phyloP scores from a whole-genome alignment of 179 eudicot genomes.

The Vitellaria paradoxa region DNA sequence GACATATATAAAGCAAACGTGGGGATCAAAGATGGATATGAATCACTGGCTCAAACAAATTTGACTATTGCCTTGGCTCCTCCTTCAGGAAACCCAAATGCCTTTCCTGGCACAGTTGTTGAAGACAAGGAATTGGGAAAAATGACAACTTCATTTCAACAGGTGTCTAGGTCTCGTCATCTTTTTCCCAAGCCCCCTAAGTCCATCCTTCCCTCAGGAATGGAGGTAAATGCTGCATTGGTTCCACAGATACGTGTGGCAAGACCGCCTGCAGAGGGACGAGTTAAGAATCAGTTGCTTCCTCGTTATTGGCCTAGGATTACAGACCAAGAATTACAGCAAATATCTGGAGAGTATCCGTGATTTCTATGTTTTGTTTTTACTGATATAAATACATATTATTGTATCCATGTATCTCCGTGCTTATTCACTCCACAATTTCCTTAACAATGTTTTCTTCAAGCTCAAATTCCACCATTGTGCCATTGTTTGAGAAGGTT shows the following conservation, averaged over 20 bases:
- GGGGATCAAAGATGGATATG: conserved; percentile 40
- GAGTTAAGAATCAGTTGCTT: conserved; percentile 87
- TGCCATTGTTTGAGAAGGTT: conserved; percentile 95
- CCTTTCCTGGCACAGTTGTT: conserved; percentile 28
- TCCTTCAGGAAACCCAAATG: conserved; percentile 45
- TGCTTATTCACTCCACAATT: conserved; percentile 18
- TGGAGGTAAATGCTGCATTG: conserved; percentile 43
- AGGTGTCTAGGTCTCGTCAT: conserved; percentile 52
- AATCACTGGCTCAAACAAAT: conserved; percentile 54
- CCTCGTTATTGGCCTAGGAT: conserved; percentile 99
- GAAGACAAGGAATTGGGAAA: conserved; percentile 52
- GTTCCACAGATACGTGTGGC: conserved; percentile 72
- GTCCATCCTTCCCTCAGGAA: conserved; percentile 41
- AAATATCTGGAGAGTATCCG: conserved; percentile 99
- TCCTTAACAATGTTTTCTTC: conserved; percentile 45
- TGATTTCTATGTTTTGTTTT: not conserved
- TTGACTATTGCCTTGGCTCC: conserved; percentile 67
- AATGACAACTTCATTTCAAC: conserved; percentile 48
- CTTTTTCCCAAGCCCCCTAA: conserved; percentile 61
- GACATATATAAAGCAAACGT: conserved; percentile 28
- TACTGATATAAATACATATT: not conserved
- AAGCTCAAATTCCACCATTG: conserved; percentile 89
- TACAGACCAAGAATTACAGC: conserved; percentile 95
- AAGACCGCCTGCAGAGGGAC: conserved; percentile 88
- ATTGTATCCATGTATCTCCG: not conserved